Evolutionary conservation across 495 filamentous ascomycete species (phyloP).

Genomic region (Stereocaulon alpinum): DNA sequence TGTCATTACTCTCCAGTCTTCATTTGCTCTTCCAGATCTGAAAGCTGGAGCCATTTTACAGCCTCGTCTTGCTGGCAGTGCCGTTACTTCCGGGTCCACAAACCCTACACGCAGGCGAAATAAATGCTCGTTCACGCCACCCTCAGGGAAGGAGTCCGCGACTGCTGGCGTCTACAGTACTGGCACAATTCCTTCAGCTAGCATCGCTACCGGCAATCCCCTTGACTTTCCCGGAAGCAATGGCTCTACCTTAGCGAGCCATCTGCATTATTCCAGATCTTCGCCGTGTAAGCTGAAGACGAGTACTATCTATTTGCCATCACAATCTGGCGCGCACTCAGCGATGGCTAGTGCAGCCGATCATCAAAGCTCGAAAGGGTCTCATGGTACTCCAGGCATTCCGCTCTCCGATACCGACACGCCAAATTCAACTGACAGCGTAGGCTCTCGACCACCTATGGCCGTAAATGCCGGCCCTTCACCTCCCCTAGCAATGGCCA

Average conservation of each 20-base stretch:
- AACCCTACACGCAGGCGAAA: conserved; percentile 2
- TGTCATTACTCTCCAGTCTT: neutral
- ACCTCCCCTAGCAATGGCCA: neutral
- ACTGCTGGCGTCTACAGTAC: neutral
- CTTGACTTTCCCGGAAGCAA: neutral
- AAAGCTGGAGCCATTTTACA: conserved; percentile 6
- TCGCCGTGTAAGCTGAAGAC: neutral
- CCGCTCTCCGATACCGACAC: neutral
- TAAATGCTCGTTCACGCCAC: neutral
- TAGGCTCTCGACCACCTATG: neutral
- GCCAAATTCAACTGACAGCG: neutral
- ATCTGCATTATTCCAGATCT: neutral
- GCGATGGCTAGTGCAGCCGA: neutral
- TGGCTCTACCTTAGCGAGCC: conserved; percentile 2
- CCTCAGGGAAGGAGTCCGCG: neutral
- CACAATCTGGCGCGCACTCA: neutral
- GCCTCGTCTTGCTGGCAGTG: conserved; percentile 13
- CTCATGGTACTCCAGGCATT: neutral
- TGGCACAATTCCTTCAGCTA: neutral
- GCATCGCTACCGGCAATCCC: neutral
- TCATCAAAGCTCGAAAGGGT: neutral
- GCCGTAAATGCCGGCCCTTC: neutral
- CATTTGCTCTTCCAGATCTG: conserved; percentile 8
- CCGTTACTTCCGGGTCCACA: neutral
- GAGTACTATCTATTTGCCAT: neutral